Percentiles rank a stretch among this genome's conserved stretches.
Evolutionary conservation across 2,329 filamentous ascomycete species (phyloP).

Genomic region (Fusarium haematococcum): DNA sequence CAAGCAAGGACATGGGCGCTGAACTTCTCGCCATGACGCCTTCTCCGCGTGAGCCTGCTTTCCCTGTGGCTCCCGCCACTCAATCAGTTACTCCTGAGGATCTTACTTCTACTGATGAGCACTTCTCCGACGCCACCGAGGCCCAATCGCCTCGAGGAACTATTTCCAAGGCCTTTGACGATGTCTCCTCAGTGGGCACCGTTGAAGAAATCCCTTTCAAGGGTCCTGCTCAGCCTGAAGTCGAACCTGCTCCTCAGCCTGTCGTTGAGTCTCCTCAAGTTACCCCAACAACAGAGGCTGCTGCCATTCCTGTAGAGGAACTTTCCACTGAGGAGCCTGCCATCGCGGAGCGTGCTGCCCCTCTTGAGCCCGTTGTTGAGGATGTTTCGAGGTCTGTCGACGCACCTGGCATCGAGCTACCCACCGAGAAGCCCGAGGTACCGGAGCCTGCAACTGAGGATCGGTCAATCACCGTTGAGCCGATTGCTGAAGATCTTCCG

Average conservation of each 20-base stretch:
- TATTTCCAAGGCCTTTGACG: background rate
- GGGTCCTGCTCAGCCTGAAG: background rate
- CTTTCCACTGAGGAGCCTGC: background rate
- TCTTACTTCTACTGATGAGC: slow-evolving; percentile 50
- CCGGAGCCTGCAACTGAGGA: background rate
- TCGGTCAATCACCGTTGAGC: background rate
- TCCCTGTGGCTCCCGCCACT: slow-evolving; percentile 38
- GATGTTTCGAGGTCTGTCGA: background rate
- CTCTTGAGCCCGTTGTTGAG: background rate
- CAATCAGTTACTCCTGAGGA: slow-evolving; percentile 45
- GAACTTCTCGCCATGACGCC: slow-evolving; percentile 56
- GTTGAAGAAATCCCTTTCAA: slow-evolving; percentile 11
- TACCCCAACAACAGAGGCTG: background rate
- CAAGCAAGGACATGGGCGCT: slow-evolving; percentile 57
- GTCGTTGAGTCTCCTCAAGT: background rate
- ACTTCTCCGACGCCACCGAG: slow-evolving; percentile 52
- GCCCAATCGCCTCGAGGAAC: slow-evolving; percentile 24
- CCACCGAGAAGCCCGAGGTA: background rate
- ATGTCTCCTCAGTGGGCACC: background rate
- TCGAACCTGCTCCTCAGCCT: background rate
- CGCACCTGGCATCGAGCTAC: background rate
- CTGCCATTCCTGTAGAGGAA: background rate
- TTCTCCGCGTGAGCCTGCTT: slow-evolving; percentile 44
- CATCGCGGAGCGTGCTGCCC: background rate
- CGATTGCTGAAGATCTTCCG: background rate